Conservation (phyloP, 2,329 filamentous ascomycete species). For the Exophiala spinifera region DNA sequence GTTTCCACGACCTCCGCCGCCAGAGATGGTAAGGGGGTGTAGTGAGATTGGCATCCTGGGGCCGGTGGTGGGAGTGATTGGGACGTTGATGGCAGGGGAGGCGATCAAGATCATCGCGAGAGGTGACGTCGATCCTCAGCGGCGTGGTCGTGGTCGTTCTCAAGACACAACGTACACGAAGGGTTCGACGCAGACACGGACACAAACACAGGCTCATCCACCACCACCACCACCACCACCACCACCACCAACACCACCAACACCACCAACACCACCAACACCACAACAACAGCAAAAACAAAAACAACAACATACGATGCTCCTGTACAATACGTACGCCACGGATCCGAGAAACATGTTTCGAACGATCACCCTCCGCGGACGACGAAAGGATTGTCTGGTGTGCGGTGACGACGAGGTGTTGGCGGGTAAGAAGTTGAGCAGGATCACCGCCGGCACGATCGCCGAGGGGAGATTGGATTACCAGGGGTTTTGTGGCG, state of each 20-base stretch:
- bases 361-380: slow-evolving; percentile 70
- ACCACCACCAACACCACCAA: not conserved
- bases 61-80: slow-evolving; percentile 90
- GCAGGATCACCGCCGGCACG: slow-evolving; percentile 61
- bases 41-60: slow-evolving; percentile 91
- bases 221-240: not conserved
- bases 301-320: slow-evolving; percentile 41
- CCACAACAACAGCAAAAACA: slow-evolving; percentile 21
- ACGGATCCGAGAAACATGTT: slow-evolving; percentile 52
- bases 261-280: slow-evolving; percentile 17
- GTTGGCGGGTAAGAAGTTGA: slow-evolving; percentile 58
- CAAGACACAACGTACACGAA: too few relatives aligned
- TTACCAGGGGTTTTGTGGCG: slow-evolving; percentile 83
- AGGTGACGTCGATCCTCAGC: slow-evolving; percentile 18
- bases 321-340: slow-evolving; percentile 56
- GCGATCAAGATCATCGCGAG: slow-evolving; percentile 74
- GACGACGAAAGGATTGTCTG: slow-evolving; percentile 67
- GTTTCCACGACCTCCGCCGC: slow-evolving; percentile 82
- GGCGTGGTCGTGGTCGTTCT: too few relatives aligned
- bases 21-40: slow-evolving; percentile 77
- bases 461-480: slow-evolving; percentile 67
- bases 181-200: too few relatives aligned
- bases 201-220: too few relatives aligned
- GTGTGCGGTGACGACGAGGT: slow-evolving; percentile 67
- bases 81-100: slow-evolving; percentile 85